phyloP scores from a whole-genome alignment of 2,329 filamentous ascomycete species.

The Fusarium citri region DNA sequence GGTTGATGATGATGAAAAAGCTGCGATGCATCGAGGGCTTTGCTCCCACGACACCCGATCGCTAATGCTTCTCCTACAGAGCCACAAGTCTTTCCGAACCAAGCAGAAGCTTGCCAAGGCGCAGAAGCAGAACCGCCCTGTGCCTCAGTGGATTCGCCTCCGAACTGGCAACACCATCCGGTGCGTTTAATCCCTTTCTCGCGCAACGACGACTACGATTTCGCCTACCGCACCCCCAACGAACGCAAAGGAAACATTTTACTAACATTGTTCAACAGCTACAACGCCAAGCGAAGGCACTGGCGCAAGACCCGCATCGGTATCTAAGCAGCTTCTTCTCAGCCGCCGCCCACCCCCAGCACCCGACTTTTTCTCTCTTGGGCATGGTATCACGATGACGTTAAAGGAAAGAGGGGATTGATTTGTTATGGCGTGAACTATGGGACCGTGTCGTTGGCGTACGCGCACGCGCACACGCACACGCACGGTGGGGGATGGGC shows the following conservation, averaged over 20 bases:
- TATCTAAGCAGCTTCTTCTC: constrained; percentile 75
- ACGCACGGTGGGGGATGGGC: constrained; percentile 47
- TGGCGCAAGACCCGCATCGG: constrained; percentile 99
- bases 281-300: constrained; percentile 99
- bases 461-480: constrained; percentile 7
- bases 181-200: constrained; percentile 69
- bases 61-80: constrained; percentile 65
- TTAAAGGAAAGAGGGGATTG: constrained; percentile 36
- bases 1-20: constrained; percentile 18
- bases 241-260: constrained; percentile 4
- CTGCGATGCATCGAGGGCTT: constrained; percentile 16
- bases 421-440: constrained; percentile 42
- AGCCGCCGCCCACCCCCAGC: constrained; percentile 44
- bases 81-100: constrained; percentile 99
- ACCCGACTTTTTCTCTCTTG: constrained; percentile 41
- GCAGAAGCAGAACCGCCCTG: constrained; percentile 99
- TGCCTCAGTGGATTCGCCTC: constrained; percentile 99
- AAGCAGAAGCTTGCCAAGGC: constrained; percentile 99
- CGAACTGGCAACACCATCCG: constrained; percentile 99
- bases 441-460: constrained; percentile 34
- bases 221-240: background rate
- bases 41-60: constrained; percentile 22
- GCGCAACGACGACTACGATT: constrained; percentile 21
- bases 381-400: constrained; percentile 47
- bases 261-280: constrained; percentile 68